Evolutionary conservation across 306 rosid genomes (phyloP), one percentile per base, ranked within the genome.

Genomic region (Ormosia semicastrata): DNA sequence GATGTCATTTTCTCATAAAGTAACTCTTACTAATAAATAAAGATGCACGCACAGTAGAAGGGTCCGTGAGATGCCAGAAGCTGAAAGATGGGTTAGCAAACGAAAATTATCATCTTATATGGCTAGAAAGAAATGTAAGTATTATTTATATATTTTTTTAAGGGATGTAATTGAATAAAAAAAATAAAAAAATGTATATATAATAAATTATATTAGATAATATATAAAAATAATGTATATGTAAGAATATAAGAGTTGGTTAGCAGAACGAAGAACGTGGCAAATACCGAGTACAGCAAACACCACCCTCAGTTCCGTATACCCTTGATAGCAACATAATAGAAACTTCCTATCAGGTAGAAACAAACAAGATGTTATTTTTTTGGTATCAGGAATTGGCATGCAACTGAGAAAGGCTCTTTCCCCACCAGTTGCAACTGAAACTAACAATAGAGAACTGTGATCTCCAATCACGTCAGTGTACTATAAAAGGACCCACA

Each of bases 261-360:
- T 17, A 13, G 12, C 1, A 47, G 24, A 49, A 47, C 4, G 64
- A 80, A 71, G 78, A 71, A 14, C 36, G 63, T 49, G 64, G 37
- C 73, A 80, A 59, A 41, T 14, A 0, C 13, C 10, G 7, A 10
- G 8, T 18, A 7, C 44, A 60, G 78, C 8, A 71, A 71, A 44
- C 29, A 62, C 74, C 79, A 14, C 32, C 79, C 84, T 50, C 79
- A 49, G 66, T 60, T 62, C 66, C 10, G 62, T 15, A 69, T 33
- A 15, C 49, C 13, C 14, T 46, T 79, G 70, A 69, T 69, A 46
- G 10, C 52, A 56, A 15, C 77, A 79, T 57, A 10, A 32, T 58
- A 54, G 60, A 58, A 69, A 58, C 70, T 57, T 58, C 7, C 10
- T 30, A 32, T 33, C 59, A 56, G 5, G 32, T 54, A 56, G 9